These are phyloP conservation scores for Colletotrichum nymphaeae DNA, from an alignment of 2,329 filamentous ascomycete genomes.

Conservation along the genomic window DNA sequence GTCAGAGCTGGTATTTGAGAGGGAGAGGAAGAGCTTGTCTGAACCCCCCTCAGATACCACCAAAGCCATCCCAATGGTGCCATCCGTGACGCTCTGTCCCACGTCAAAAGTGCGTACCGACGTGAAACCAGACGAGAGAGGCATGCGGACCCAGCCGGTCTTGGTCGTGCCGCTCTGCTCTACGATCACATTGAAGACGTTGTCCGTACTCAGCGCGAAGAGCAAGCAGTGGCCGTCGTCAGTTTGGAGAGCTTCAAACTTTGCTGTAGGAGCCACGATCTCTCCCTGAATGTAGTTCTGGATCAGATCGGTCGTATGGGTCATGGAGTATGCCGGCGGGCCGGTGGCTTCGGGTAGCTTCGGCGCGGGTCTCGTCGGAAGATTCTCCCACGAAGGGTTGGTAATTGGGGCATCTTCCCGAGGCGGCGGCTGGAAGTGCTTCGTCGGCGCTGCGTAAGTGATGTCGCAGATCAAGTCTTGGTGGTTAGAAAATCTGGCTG, in stretches of 20 bases:
- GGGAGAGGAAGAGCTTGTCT: not conserved
- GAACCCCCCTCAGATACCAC: not conserved
- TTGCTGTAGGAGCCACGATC: not conserved
- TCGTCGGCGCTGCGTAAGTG: not conserved
- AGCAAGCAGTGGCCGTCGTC: not conserved
- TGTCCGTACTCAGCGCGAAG: not conserved
- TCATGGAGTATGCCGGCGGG: not conserved
- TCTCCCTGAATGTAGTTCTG: not conserved
- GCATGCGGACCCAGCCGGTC: not conserved
- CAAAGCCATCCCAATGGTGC: not conserved
- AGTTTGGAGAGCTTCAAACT: not conserved
- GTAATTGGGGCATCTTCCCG: not conserved
- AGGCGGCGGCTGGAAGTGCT: not conserved
- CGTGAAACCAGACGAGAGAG: not conserved
- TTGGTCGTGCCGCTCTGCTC: not conserved
- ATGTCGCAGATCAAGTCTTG: not conserved
- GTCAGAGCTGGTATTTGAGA: not conserved
- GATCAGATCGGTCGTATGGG: not conserved
- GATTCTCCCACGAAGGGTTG: not conserved
- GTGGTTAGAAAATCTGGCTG: not conserved
- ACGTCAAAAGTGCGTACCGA: not conserved
- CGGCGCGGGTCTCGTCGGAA: not conserved
- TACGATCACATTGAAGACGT: not conserved
- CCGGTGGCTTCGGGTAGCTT: not conserved
- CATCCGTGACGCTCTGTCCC: not conserved